Evolutionary conservation across 2,329 filamentous ascomycete species (phyloP), one percentile per base, ranked within the genome.

Genomic region (Epichloe glyceriae): DNA sequence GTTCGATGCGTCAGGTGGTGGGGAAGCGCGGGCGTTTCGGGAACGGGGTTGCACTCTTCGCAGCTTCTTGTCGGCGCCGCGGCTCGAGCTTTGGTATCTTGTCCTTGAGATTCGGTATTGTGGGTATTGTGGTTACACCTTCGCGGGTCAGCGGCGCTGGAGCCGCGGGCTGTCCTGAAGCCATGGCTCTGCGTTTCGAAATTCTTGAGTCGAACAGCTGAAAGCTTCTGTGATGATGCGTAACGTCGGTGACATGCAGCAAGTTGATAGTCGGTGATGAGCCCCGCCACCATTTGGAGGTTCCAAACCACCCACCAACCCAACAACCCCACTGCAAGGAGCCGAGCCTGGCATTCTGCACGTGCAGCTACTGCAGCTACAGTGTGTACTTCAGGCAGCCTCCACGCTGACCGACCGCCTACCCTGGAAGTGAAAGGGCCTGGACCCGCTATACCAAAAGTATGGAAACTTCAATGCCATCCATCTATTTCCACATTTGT

Each of bases 11-110:
- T 81, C 75, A 53, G 85, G 83, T 17, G 84, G 83, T 45, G 80
- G 66, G 35, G 82, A 8, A 96, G 75, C 39, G 74, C 64, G 46
- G 89, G 89, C 30, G 90, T 95, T 57, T 78, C 74, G 53, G 90
- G 90, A 44, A 85, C 73, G 54, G 88, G 26, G 71, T 68, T 30
- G 73, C 70, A 59, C 80, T 84, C 43, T 80, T 84, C 43, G 74
- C 63, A 30, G 73, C 67, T 54, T 70, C 65, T 53, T 70, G 62
- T 53, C 78, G 75, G 53, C 74, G 74, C 53, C 83, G 78, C 33
- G 85, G 81, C 60, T 83, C 76, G 54, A 88, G 73, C 61, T 80
- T 86, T 34, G 83, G 83, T 41, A 87, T 75, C 54, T 72, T 74
- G 59, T 78, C 69, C 60, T 73, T 78, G 30, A 69, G 61, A 41